Percentiles rank a stretch among this genome's conserved stretches.
Conservation (phyloP, 441 rosid species). For the Erysimum cheiri region DNA sequence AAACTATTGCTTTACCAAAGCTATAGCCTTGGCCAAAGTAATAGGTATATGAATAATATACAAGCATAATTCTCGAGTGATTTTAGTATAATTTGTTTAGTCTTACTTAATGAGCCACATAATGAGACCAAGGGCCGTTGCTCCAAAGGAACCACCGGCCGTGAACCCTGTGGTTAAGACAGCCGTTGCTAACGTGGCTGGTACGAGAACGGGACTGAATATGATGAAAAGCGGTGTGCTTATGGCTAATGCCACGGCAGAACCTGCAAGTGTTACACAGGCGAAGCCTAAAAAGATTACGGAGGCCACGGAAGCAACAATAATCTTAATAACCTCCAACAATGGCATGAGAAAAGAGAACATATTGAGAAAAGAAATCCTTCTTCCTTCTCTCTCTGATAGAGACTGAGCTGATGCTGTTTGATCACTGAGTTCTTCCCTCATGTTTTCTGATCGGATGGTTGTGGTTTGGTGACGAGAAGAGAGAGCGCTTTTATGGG, state of each 20-base stretch:
- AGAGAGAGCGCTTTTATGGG: conserved; percentile 35
- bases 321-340: conserved; percentile 29
- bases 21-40: neutral
- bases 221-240: conserved; percentile 76
- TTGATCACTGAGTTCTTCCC: neutral
- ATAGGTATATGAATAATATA: conserved; percentile 11
- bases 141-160: conserved; percentile 60
- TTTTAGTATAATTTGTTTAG: neutral
- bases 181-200: conserved; percentile 58
- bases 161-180: conserved; percentile 59
- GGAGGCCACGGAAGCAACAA: conserved; percentile 36
- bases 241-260: conserved; percentile 64
- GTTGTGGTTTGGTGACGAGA: conserved; percentile 31
- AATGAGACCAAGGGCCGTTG: conserved; percentile 60
- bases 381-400: conserved; percentile 28
- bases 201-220: conserved; percentile 85
- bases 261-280: conserved; percentile 57
- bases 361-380: conserved; percentile 9
- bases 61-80: conserved; percentile 18
- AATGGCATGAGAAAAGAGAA: conserved; percentile 33
- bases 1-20: neutral
- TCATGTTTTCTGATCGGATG: conserved; percentile 30
- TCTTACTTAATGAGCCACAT: conserved; percentile 72
- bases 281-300: conserved; percentile 52
- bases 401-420: neutral